Evolutionary conservation across 176 grass and related monocot species (phyloP).

Genomic region (Oryza glaberrima): DNA sequence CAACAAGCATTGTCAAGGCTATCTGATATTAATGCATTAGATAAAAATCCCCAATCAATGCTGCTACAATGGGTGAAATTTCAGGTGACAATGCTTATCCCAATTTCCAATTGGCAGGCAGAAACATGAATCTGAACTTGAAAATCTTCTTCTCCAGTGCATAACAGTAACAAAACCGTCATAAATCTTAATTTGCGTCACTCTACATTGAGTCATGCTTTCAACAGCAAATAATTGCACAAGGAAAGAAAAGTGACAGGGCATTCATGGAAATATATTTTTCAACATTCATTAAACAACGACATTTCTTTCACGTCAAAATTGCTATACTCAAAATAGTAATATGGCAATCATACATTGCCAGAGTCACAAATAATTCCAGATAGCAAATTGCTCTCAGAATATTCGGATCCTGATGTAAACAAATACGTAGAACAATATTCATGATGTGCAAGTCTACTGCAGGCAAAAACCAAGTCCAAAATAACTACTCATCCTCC

Average conservation of each 20-base stretch:
- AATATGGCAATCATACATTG: neutral
- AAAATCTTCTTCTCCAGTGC: neutral
- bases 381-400: neutral
- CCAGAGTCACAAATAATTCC: neutral
- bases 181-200: neutral
- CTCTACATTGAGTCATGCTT: neutral
- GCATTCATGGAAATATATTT: neutral
- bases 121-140: neutral
- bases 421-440: neutral
- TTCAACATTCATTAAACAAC: neutral
- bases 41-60: neutral
- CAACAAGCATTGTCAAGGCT: no score
- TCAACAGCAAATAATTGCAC: neutral
- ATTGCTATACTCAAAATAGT: neutral
- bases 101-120: neutral
- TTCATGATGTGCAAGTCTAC: conserved; percentile 9
- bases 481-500: conserved; percentile 59
- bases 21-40: neutral
- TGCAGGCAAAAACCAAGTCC: conserved; percentile 17
- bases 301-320: conserved; percentile 8
- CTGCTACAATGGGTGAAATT: neutral
- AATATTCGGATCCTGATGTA: neutral
- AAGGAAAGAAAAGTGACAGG: neutral
- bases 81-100: neutral
- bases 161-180: neutral